Evolutionary conservation across 192 early-diverging fungal genomes (phyloP).

Genomic region (Kickxella alabastrina): DNA sequence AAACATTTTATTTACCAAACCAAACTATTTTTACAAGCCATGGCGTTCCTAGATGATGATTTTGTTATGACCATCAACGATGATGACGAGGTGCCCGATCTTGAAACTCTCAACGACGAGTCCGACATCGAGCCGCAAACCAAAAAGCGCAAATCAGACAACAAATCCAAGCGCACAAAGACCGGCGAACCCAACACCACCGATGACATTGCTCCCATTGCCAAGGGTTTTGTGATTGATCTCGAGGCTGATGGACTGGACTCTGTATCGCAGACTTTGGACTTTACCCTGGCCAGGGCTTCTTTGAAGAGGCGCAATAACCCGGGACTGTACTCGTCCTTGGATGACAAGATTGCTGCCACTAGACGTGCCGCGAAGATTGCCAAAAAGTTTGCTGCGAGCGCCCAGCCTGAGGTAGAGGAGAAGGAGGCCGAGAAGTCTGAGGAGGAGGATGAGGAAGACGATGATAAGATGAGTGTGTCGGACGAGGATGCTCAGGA

Average conservation of each 20-base stretch:
- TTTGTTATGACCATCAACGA: slow-evolving; percentile 75
- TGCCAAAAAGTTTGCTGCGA: slow-evolving; percentile 27
- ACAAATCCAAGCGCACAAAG: slow-evolving; percentile 7
- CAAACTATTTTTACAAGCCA: too few species aligned
- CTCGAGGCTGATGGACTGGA: slow-evolving; percentile 64
- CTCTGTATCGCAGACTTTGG: slow-evolving; percentile 64
- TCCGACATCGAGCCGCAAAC: slow-evolving; percentile 5
- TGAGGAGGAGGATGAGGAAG: slow-evolving; percentile 28
- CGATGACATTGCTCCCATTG: slow-evolving; percentile 54
- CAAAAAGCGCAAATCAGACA: slow-evolving; percentile 13
- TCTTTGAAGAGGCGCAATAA: slow-evolving; percentile 63
- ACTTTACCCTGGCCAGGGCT: slow-evolving; percentile 75
- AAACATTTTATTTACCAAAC: too few species aligned
- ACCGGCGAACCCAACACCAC: neutral
- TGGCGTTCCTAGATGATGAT: slow-evolving; percentile 42
- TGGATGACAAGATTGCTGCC: slow-evolving; percentile 50
- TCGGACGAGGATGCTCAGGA: neutral
- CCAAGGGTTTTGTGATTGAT: slow-evolving; percentile 74
- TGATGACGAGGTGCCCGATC: slow-evolving; percentile 56
- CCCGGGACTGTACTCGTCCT: slow-evolving; percentile 20
- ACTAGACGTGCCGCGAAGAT: slow-evolving; percentile 15
- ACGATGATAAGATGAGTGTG: slow-evolving; percentile 10
- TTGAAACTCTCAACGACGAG: slow-evolving; percentile 36
- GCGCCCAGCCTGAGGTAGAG: too few species aligned
- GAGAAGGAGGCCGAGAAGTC: slow-evolving; percentile 14